Evolutionary conservation across 768 basidiomycete species (phyloP).

Genomic region (Flagelloscypha sp.): DNA sequence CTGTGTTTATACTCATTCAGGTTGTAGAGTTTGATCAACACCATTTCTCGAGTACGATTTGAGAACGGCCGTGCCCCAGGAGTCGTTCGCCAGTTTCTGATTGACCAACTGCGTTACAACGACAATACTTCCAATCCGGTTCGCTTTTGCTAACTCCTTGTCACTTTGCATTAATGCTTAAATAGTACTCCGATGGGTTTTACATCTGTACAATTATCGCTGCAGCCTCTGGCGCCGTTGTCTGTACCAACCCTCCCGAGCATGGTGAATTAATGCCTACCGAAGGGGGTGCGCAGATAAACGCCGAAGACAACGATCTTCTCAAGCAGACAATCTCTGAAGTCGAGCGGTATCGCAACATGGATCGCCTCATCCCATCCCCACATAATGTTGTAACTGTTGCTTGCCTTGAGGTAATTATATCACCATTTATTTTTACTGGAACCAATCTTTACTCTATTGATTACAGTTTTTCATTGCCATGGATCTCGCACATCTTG

Average conservation of each 20-base stretch:
- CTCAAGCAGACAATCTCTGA: slow-evolving; percentile 71
- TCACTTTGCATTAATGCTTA: slow-evolving; percentile 2
- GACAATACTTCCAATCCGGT: slow-evolving; percentile 91
- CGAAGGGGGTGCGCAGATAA: slow-evolving; percentile 59
- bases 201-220: slow-evolving; percentile 85
- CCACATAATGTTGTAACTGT: slow-evolving; percentile 90
- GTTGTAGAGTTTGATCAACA: slow-evolving; percentile 63
- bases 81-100: slow-evolving; percentile 78
- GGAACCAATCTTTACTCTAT: background rate
- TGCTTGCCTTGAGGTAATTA: slow-evolving; percentile 80
- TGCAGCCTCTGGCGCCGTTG: slow-evolving; percentile 69
- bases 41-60: slow-evolving; percentile 81
- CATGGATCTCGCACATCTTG: slow-evolving; percentile 65
- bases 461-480: slow-evolving; percentile 65
- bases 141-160: slow-evolving; percentile 1
- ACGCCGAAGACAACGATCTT: slow-evolving; percentile 58
- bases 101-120: slow-evolving; percentile 90
- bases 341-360: slow-evolving; percentile 85
- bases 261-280: slow-evolving; percentile 68
- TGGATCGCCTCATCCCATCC: slow-evolving; percentile 93
- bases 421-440: no score
- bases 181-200: slow-evolving; percentile 87
- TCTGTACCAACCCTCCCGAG: slow-evolving; percentile 72
- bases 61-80: slow-evolving; percentile 81
- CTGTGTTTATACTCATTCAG: background rate